phyloP scores from a whole-genome alignment of 108 stramenopile genomes.

The Craspedostauros australis region DNA sequence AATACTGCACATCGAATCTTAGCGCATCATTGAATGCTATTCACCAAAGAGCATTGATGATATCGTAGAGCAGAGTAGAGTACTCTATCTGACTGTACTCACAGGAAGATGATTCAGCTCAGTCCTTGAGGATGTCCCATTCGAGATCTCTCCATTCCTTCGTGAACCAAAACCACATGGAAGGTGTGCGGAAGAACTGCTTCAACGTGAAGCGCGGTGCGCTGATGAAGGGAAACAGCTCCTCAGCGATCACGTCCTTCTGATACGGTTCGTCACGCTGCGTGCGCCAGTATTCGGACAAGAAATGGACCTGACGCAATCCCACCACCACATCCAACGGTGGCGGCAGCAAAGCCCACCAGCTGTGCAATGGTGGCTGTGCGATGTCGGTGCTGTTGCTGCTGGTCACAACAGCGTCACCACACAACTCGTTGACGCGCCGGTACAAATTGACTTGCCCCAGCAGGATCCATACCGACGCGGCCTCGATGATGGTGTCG shows the following conservation, averaged over 20 bases:
- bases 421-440: constrained; percentile 66
- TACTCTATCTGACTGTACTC: too few species aligned
- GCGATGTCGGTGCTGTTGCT: constrained; percentile 12
- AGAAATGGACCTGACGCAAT: constrained; percentile 66
- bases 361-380: constrained; percentile 44
- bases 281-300: constrained; percentile 53
- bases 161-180: constrained; percentile 71
- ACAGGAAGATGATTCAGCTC: too few species aligned
- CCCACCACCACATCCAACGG: constrained; percentile 72
- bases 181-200: constrained; percentile 54
- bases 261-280: constrained; percentile 36
- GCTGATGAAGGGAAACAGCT: constrained; percentile 63
- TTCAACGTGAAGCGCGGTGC: constrained; percentile 55
- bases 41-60: too few species aligned
- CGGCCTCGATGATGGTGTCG: constrained; percentile 25
- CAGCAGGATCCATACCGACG: constrained; percentile 43
- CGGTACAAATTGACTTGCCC: constrained; percentile 63
- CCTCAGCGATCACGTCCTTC: constrained; percentile 54
- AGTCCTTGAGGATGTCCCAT: constrained; percentile 23
- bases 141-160: constrained; percentile 53
- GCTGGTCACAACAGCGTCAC: constrained; percentile 32
- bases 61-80: too few species aligned
- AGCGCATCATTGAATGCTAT: too few species aligned
- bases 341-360: constrained; percentile 71
- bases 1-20: too few species aligned